Conservation (phyloP, 108 stramenopile species). For the Chaetoceros tenuissimus region DNA sequence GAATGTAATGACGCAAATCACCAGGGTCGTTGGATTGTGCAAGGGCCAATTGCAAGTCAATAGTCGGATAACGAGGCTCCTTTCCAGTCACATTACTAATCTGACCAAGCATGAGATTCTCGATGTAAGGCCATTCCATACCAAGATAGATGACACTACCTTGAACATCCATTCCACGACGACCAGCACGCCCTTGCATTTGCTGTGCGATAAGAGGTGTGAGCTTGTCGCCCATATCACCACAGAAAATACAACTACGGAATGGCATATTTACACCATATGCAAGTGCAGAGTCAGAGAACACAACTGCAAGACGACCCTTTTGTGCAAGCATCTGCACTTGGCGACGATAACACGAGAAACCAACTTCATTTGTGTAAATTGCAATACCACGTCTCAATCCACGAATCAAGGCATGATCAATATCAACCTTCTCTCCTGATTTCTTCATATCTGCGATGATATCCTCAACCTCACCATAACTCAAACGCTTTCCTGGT, state of each 20-base stretch:
- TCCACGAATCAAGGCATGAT: slow-evolving; percentile 95
- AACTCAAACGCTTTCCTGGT: slow-evolving; percentile 84
- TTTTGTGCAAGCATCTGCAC: slow-evolving; percentile 97
- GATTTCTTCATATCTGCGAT: slow-evolving; percentile 91
- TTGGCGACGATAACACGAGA: slow-evolving; percentile 94
- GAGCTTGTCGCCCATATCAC: slow-evolving; percentile 87
- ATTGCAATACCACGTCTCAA: slow-evolving; percentile 97
- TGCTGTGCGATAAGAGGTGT: slow-evolving; percentile 96
- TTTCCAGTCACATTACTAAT: slow-evolving; percentile 92
- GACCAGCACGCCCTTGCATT: slow-evolving; percentile 99
- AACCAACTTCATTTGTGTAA: slow-evolving; percentile 97
- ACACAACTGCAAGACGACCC: slow-evolving; percentile 97
- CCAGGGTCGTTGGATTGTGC: slow-evolving; percentile 79
- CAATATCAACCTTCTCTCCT: slow-evolving; percentile 80
- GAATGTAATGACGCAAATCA: slow-evolving; percentile 63
- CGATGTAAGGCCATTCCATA: slow-evolving; percentile 94
- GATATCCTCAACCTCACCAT: slow-evolving; percentile 91
- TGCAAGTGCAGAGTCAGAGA: slow-evolving; percentile 95
- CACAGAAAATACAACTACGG: slow-evolving; percentile 97
- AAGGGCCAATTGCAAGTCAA: slow-evolving; percentile 84
- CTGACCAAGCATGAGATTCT: slow-evolving; percentile 96
- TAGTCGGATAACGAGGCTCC: slow-evolving; percentile 91
- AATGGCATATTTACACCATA: slow-evolving; percentile 99
- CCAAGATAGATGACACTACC: slow-evolving; percentile 97
- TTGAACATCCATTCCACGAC: slow-evolving; percentile 99